These are phyloP conservation scores for Pseudogymnoascus sp. DNA, from an alignment of 2,329 filamentous ascomycete species.

Conservation along the genomic window DNA sequence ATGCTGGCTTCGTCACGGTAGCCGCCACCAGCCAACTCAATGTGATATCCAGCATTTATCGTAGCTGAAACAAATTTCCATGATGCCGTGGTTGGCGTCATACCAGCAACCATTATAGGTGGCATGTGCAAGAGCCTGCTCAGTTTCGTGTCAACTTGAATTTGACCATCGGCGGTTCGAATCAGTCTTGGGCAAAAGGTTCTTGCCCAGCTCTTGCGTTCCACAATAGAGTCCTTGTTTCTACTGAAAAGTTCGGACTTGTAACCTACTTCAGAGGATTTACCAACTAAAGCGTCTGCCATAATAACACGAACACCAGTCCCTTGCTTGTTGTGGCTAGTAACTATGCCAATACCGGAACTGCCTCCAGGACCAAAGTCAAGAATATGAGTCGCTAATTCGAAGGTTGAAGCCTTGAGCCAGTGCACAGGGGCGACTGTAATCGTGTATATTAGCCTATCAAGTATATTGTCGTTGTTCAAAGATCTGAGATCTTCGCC, in stretches of 20 bases:
- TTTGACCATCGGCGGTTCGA: constrained; percentile 82
- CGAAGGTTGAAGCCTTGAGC: constrained; percentile 21
- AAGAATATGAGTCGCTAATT: constrained; percentile 27
- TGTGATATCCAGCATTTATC: constrained; percentile 89
- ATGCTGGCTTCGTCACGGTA: constrained; percentile 78
- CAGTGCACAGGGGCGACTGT: constrained; percentile 24
- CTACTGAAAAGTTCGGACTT: constrained; percentile 18
- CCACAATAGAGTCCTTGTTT: constrained; percentile 40
- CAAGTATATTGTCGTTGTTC: constrained; percentile 14
- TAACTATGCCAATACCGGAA: constrained; percentile 26
- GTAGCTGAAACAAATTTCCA: constrained; percentile 89
- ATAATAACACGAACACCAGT: constrained; percentile 27
- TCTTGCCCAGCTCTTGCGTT: constrained; percentile 53
- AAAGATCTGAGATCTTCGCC: constrained; percentile 24
- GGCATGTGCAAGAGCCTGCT: constrained; percentile 79
- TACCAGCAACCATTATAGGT: constrained; percentile 83
- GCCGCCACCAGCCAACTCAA: constrained; percentile 81
- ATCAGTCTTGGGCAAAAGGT: constrained; percentile 59
- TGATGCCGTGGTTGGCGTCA: constrained; percentile 83
- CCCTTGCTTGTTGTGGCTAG: constrained; percentile 25
- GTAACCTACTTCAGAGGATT: constrained; percentile 19
- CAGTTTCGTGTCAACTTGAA: constrained; percentile 95
- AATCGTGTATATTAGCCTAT: constrained; percentile 23
- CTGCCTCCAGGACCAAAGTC: constrained; percentile 28
- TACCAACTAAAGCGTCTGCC: constrained; percentile 17